A percentile compares a stretch with the other conserved stretches of the same genome.
Conservation (phyloP, 1,284 basidiomycete genomes). For the Apiotrichum laibachii region DNA sequence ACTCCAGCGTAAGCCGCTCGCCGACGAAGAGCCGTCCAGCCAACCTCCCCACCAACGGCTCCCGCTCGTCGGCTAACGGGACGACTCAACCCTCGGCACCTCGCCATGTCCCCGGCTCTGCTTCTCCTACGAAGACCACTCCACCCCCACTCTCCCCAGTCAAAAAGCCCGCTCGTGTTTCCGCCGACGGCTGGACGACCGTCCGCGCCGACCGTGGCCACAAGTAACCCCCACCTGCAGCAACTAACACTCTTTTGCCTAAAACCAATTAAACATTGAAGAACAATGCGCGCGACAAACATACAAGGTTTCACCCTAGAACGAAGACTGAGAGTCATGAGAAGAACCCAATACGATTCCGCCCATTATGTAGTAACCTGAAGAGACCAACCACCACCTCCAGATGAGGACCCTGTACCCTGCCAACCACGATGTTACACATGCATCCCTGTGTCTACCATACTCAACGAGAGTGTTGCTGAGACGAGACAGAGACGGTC, state of each 20-base stretch:
- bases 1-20: background rate
- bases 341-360: background rate
- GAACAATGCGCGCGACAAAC: too few species aligned
- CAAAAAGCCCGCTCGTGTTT: background rate
- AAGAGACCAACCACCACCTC: background rate
- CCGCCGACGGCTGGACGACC: conserved; percentile 15
- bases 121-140: conserved; percentile 3
- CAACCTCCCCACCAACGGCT: background rate
- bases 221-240: background rate
- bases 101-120: conserved; percentile 12
- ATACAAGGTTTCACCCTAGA: background rate
- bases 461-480: too few species aligned
- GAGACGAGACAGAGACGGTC: too few species aligned
- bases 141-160: background rate
- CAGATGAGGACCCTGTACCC: background rate
- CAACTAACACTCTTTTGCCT: background rate
- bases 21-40: background rate
- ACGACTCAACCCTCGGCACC: background rate
- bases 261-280: background rate
- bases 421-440: background rate
- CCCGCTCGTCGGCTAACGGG: background rate
- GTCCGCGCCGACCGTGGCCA: conserved; percentile 4
- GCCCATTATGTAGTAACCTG: background rate
- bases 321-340: background rate
- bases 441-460: background rate